Percentiles rank a stretch among this genome's conserved stretches.
Conservation (phyloP, 2,329 filamentous ascomycete genomes). For the Ophiostoma australiae region DNA sequence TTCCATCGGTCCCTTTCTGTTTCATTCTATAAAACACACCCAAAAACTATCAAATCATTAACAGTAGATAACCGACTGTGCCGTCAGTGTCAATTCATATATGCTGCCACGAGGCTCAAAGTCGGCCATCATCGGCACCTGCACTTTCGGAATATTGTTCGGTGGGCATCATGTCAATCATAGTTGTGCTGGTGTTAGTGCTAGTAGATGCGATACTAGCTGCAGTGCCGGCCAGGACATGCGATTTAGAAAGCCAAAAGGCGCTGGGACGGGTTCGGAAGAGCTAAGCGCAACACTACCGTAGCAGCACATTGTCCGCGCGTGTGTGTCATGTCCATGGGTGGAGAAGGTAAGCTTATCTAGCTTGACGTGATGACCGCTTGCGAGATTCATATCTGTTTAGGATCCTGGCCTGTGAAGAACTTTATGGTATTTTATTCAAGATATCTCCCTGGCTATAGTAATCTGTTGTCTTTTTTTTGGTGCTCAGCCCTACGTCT, state of each 20-base stretch:
- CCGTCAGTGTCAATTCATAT: background rate
- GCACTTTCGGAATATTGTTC: background rate
- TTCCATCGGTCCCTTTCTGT: too few species aligned
- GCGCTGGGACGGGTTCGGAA: background rate
- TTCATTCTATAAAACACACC: too few species aligned
- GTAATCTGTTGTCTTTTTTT: too few species aligned
- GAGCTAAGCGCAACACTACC: background rate
- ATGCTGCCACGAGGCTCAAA: background rate
- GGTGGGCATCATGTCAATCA: too few species aligned
- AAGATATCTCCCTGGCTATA: background rate
- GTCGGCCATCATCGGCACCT: background rate
- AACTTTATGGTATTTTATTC: background rate
- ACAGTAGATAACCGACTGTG: background rate
- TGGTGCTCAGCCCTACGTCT: background rate
- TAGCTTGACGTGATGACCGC: background rate
- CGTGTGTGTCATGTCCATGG: background rate
- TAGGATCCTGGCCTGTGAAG: background rate
- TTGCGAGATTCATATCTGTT: too few species aligned
- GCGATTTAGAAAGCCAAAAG: background rate
- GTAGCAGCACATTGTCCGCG: background rate
- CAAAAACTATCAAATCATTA: background rate
- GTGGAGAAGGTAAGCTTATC: background rate
- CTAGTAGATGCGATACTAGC: too few species aligned
- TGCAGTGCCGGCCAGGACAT: too few species aligned
- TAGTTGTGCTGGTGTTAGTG: too few species aligned